phyloP scores from a whole-genome alignment of 179 eudicot genomes.

The Vitellaria paradoxa region DNA sequence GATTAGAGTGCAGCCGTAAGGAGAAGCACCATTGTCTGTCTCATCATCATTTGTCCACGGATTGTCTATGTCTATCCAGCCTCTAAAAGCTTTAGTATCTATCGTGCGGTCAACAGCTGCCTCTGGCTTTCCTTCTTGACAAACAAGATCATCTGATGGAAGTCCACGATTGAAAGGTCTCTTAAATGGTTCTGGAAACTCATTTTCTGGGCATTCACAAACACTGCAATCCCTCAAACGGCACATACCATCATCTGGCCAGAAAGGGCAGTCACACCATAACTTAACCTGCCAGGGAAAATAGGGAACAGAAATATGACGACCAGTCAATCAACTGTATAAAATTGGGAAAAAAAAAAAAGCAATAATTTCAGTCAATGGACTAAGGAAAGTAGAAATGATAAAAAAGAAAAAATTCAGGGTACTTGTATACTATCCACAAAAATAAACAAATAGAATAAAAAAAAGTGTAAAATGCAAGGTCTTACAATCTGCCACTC shows the following conservation, averaged over 20 bases:
- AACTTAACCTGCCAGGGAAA: conserved; percentile 54
- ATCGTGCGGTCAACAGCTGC: conserved; percentile 86
- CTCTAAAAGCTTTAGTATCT: conserved; percentile 69
- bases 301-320: not conserved
- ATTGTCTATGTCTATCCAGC: conserved; percentile 85
- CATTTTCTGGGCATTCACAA: conserved; percentile 91
- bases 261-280: conserved; percentile 97
- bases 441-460: too few relatives aligned
- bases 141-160: conserved; percentile 60
- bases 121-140: conserved; percentile 88
- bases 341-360: too few relatives aligned
- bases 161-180: conserved; percentile 42
- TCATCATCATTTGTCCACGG: conserved; percentile 95
- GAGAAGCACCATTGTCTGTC: conserved; percentile 69
- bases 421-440: not conserved
- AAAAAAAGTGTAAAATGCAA: not conserved
- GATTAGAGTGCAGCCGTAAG: not conserved
- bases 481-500: not conserved
- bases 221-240: conserved; percentile 85
- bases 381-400: not conserved
- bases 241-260: conserved; percentile 99
- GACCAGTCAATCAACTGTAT: not conserved
- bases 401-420: not conserved
- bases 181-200: conserved; percentile 80
- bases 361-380: not conserved